Conservation (phyloP, 2,329 filamentous ascomycete species). For the Orbilia oligospora region DNA sequence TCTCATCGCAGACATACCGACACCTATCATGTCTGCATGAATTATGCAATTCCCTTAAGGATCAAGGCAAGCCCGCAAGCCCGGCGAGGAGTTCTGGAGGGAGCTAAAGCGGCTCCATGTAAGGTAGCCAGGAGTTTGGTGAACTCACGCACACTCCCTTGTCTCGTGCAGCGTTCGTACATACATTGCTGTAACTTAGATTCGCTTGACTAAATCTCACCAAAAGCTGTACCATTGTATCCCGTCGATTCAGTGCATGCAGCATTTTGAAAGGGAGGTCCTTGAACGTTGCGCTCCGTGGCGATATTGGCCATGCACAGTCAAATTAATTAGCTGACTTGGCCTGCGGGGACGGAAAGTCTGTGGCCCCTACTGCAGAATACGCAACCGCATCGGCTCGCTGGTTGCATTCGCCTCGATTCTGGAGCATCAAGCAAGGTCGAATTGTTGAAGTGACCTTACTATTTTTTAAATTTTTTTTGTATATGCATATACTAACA, state of each 20-base stretch:
- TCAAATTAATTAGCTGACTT: neutral
- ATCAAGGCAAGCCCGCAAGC: conserved; percentile 15
- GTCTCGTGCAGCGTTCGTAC: conserved; percentile 20
- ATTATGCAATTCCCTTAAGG: conserved; percentile 54
- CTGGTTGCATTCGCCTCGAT: conserved; percentile 34
- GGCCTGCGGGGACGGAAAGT: conserved; percentile 27
- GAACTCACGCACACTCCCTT: conserved; percentile 21
- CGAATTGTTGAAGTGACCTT: neutral
- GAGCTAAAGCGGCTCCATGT: conserved; percentile 33
- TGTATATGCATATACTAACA: conserved; percentile 8
- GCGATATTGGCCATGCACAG: conserved; percentile 33
- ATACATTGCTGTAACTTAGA: conserved; percentile 41
- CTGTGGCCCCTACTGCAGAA: conserved; percentile 20
- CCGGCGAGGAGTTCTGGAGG: conserved; percentile 27
- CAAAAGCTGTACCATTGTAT: conserved; percentile 31
- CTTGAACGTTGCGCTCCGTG: conserved; percentile 44
- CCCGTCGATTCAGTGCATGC: conserved; percentile 45
- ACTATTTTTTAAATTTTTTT: too few relatives aligned
- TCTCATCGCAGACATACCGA: conserved; percentile 45
- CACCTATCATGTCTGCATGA: conserved; percentile 38
- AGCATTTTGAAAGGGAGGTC: conserved; percentile 31
- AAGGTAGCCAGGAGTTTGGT: conserved; percentile 24
- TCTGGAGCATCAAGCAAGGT: conserved; percentile 6
- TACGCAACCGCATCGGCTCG: conserved; percentile 43
- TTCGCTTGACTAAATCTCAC: conserved; percentile 47